Conservation (phyloP, 805 yeast species). For the Citeromyces matritensis region DNA sequence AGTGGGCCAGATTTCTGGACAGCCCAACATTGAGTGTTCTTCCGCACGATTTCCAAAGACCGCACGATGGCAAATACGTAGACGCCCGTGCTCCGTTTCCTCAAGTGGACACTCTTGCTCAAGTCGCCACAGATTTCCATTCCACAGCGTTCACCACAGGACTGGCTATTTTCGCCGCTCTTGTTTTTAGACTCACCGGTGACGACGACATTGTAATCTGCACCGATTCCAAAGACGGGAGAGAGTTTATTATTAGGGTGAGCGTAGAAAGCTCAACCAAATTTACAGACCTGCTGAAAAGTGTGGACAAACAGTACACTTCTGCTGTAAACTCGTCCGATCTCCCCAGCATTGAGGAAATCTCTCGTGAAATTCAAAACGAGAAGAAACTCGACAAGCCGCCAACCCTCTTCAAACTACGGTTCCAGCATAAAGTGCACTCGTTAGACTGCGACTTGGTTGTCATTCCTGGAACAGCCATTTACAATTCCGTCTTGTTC, state of each 20-base stretch:
- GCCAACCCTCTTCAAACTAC: constrained; percentile 50
- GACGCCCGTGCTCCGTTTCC: constrained; percentile 36
- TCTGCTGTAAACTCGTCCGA: constrained; percentile 13
- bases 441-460: constrained; percentile 45
- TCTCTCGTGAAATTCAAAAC: constrained; percentile 34
- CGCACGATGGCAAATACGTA: constrained; percentile 49
- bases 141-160: constrained; percentile 28
- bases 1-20: constrained; percentile 55
- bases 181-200: constrained; percentile 74
- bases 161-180: constrained; percentile 51
- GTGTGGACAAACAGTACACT: constrained; percentile 25
- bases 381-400: constrained; percentile 33
- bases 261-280: constrained; percentile 36
- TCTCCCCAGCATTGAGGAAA: constrained; percentile 28
- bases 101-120: constrained; percentile 8
- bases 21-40: constrained; percentile 77
- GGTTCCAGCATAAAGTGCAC: constrained; percentile 25
- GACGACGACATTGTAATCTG: constrained; percentile 90
- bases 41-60: constrained; percentile 79
- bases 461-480: constrained; percentile 22
- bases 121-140: constrained; percentile 9
- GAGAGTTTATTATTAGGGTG: constrained; percentile 49
- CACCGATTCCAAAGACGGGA: constrained; percentile 28
- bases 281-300: constrained; percentile 35
- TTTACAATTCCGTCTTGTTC: constrained; percentile 69